Conservation (phyloP, 1,284 basidiomycete species). For the Cryptococcus floricola region DNA sequence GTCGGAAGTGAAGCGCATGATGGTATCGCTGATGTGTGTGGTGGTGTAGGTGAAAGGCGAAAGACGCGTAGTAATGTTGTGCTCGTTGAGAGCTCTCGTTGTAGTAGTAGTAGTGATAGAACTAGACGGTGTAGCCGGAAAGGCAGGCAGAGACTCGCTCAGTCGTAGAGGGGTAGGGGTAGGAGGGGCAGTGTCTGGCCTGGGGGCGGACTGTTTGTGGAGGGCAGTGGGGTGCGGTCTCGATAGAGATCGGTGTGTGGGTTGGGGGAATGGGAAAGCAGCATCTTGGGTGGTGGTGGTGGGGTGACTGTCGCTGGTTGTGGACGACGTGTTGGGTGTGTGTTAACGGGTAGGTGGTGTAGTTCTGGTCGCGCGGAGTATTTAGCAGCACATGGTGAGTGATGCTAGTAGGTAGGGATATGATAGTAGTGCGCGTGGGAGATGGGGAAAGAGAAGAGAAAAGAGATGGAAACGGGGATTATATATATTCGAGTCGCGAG, state of each 20-base stretch:
- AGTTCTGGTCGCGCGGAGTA: neutral
- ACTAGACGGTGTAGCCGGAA: neutral
- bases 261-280: neutral
- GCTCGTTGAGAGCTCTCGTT: neutral
- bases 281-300: constrained; percentile 5
- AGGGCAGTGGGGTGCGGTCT: neutral
- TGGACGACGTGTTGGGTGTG: constrained; percentile 13
- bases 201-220: neutral
- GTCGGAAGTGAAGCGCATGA: constrained; percentile 37
- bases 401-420: neutral
- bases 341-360: neutral
- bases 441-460: constrained; percentile 7
- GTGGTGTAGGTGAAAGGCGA: neutral
- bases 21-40: neutral
- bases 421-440: neutral
- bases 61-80: neutral
- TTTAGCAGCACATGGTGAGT: constrained; percentile 15
- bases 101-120: neutral
- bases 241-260: neutral
- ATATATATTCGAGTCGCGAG: constrained; percentile 6
- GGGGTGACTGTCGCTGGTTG: constrained; percentile 1
- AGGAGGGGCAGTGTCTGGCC: neutral
- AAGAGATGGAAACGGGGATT: neutral
- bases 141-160: neutral
- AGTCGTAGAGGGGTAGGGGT: neutral